These are phyloP conservation scores for Lachnellula cervina DNA, from an alignment of 2,329 filamentous ascomycete species.

Conservation along the genomic window DNA sequence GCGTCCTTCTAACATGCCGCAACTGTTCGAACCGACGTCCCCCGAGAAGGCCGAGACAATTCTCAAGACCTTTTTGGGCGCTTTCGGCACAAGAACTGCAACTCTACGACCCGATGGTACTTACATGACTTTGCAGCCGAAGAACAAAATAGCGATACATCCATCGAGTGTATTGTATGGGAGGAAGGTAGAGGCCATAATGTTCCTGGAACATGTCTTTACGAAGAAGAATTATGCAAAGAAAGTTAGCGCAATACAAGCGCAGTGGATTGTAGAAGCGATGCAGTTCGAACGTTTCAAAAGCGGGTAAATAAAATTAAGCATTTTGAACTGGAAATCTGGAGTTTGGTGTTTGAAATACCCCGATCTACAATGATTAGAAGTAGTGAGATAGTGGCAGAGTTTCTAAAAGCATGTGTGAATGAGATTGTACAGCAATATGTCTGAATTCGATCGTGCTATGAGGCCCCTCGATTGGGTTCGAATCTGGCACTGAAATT, in stretches of 20 bases:
- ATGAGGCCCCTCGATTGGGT: too few species aligned
- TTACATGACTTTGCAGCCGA: conserved; percentile 56
- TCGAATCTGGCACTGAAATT: too few species aligned
- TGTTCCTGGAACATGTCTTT: conserved; percentile 64
- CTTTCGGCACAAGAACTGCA: conserved; percentile 58
- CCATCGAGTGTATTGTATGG: conserved; percentile 59
- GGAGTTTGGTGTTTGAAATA: conserved; percentile 1
- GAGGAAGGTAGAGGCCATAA: conserved; percentile 59
- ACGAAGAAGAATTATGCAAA: conserved; percentile 64
- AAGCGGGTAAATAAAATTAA: background rate
- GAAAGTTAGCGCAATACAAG: conserved; percentile 58
- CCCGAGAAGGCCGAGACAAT: conserved; percentile 51
- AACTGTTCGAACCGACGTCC: conserved; percentile 49
- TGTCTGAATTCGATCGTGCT: too few species aligned
- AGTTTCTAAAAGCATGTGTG: background rate
- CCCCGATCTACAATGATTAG: background rate
- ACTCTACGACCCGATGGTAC: conserved; percentile 55
- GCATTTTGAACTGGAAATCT: background rate
- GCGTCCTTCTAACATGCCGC: conserved; percentile 45
- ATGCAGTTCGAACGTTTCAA: conserved; percentile 13
- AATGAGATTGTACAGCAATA: background rate
- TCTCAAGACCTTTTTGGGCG: conserved; percentile 57
- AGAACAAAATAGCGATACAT: conserved; percentile 57
- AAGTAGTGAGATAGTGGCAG: background rate
- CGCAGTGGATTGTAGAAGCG: conserved; percentile 47